A percentile compares a stretch with the other conserved stretches of the same genome.
These are phyloP conservation scores for Solanum rostratum DNA, from an alignment of 257 asterid species.

Conservation along the genomic window DNA sequence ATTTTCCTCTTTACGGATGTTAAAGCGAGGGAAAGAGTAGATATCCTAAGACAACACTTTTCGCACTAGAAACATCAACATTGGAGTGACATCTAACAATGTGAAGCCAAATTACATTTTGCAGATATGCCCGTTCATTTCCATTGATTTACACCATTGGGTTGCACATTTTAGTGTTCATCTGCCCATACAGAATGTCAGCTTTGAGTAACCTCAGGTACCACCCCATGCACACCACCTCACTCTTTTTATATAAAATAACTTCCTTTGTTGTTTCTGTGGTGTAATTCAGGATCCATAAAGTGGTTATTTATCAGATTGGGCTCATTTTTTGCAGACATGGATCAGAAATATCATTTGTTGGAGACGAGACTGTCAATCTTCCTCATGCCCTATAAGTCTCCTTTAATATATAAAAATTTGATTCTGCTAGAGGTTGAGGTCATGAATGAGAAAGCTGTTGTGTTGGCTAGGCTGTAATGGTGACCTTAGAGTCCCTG, in stretches of 20 bases:
- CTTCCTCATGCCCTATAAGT: slow-evolving; percentile 58
- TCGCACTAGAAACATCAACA: neutral
- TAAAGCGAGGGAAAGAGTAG: neutral
- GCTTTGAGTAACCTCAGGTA: slow-evolving; percentile 88
- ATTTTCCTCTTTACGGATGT: neutral
- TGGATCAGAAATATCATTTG: slow-evolving; percentile 53
- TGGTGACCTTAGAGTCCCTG: neutral
- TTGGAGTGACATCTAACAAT: neutral
- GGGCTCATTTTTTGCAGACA: slow-evolving; percentile 36
- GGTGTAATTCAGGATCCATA: neutral
- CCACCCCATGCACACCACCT: neutral
- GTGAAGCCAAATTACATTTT: neutral
- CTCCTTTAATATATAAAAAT: neutral
- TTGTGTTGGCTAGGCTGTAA: neutral
- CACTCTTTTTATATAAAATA: neutral
- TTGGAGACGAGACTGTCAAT: slow-evolving; percentile 32
- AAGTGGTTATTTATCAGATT: neutral
- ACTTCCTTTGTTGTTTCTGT: neutral
- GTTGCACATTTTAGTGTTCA: slow-evolving; percentile 81
- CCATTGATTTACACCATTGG: slow-evolving; percentile 90
- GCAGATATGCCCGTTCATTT: slow-evolving; percentile 78
- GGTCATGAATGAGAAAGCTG: no score
- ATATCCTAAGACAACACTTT: neutral
- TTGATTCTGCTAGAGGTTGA: no score
- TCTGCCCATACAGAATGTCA: slow-evolving; percentile 89